phyloP scores from a whole-genome alignment of 805 yeast species.

The Metschnikowia dekortorum region DNA sequence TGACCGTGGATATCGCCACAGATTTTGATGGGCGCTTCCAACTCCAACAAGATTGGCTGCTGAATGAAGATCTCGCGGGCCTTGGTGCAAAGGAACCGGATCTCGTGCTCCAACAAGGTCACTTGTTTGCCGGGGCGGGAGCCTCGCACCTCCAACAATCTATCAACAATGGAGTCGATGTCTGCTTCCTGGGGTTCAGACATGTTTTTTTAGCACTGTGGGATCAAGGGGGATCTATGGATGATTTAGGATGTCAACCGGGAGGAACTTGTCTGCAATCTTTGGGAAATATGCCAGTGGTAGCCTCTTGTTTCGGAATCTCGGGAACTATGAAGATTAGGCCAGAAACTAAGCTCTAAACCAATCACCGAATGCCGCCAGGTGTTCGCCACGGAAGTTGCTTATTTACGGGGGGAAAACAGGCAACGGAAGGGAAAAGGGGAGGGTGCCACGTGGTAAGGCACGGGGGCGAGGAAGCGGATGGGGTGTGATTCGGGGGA shows the following conservation, averaged over 20 bases:
- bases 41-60: slow-evolving; percentile 91
- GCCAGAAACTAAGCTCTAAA: background rate
- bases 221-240: slow-evolving; percentile 1
- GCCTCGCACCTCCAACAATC: slow-evolving; percentile 95
- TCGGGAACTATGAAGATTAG: background rate
- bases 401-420: slow-evolving; percentile 4
- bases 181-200: slow-evolving; percentile 69
- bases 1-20: slow-evolving; percentile 99
- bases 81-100: slow-evolving; percentile 91
- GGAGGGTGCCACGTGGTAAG: slow-evolving; percentile 1
- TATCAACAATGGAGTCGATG: slow-evolving; percentile 93
- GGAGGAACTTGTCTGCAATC: background rate
- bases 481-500: slow-evolving; percentile 4
- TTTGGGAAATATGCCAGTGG: background rate
- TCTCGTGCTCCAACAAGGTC: slow-evolving; percentile 88
- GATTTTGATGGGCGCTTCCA: slow-evolving; percentile 93
- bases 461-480: slow-evolving; percentile 1
- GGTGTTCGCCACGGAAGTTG: slow-evolving; percentile 7
- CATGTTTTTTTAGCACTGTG: slow-evolving; percentile 17
- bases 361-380: slow-evolving; percentile 6
- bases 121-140: slow-evolving; percentile 98
- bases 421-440: slow-evolving; percentile 6
- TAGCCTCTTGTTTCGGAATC: background rate
- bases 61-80: slow-evolving; percentile 97
- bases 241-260: background rate